A percentile compares a stretch with the other conserved stretches of the same genome.
Evolutionary conservation across 78 protist genomes (phyloP).

Genomic region (Speleostelium caveatum): DNA sequence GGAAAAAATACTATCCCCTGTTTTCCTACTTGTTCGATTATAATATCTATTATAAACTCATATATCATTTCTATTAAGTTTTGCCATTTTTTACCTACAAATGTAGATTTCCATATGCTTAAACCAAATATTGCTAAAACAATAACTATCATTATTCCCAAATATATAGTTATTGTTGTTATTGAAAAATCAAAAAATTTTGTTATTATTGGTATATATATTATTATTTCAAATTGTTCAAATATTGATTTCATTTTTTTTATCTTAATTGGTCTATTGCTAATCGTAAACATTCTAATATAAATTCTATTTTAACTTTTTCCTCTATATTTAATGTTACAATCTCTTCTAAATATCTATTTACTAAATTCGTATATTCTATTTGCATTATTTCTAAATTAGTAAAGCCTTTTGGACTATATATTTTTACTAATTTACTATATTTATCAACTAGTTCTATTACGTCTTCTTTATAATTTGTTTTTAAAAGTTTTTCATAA

Average conservation of each 20-base stretch:
- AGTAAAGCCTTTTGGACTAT: too few species aligned
- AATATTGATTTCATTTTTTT: conserved; percentile 8
- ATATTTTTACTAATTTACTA: too few species aligned
- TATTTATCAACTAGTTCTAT: too few species aligned
- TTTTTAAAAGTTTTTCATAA: too few species aligned
- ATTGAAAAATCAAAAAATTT: conserved; percentile 18
- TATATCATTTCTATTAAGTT: conserved; percentile 6
- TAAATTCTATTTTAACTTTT: too few species aligned
- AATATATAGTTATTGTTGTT: conserved; percentile 16
- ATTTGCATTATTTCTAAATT: too few species aligned
- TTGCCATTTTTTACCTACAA: conserved; percentile 22
- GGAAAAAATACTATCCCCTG: conserved; percentile 15
- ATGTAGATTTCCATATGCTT: conserved; percentile 8
- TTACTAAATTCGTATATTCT: too few species aligned
- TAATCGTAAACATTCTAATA: too few species aligned
- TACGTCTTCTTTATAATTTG: too few species aligned
- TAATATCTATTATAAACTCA: conserved; percentile 6
- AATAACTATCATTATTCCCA: not conserved
- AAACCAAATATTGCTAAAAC: not conserved
- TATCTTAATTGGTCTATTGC: too few species aligned
- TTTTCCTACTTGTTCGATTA: conserved; percentile 15
- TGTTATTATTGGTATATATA: not conserved
- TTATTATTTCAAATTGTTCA: conserved; percentile 22
- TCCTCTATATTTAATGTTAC: too few species aligned
- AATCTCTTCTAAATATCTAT: too few species aligned